These are phyloP conservation scores for Backusella luteola DNA, from an alignment of 192 early-diverging fungal species.

Conservation along the genomic window DNA sequence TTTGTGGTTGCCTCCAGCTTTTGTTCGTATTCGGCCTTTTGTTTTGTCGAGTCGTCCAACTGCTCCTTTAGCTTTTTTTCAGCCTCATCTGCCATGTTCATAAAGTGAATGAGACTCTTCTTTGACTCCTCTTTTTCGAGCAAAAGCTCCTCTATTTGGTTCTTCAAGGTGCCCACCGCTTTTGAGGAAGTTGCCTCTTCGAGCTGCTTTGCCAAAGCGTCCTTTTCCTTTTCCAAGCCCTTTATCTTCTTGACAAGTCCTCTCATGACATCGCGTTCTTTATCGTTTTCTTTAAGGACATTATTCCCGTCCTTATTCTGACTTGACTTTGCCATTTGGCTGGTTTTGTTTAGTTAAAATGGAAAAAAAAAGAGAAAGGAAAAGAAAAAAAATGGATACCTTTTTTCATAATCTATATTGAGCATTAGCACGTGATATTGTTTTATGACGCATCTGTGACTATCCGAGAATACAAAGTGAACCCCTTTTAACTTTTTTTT, in stretches of 20 bases:
- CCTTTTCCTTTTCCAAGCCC: constrained; percentile 19
- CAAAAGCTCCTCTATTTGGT: constrained; percentile 33
- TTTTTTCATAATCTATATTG: neutral
- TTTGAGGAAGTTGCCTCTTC: constrained; percentile 20
- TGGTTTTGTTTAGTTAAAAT: neutral
- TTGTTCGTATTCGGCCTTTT: constrained; percentile 24
- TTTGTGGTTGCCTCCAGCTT: constrained; percentile 11
- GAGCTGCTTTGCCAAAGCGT: constrained; percentile 8
- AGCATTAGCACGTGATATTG: neutral
- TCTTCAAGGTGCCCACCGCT: constrained; percentile 9
- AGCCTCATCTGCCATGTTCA: constrained; percentile 33
- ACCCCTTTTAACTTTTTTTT: too few species aligned
- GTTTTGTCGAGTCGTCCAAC: constrained; percentile 17
- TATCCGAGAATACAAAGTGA: too few species aligned
- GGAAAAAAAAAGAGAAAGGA: neutral
- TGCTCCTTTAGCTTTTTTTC: constrained; percentile 16
- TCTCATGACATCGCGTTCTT: constrained; percentile 36
- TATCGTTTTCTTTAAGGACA: constrained; percentile 10
- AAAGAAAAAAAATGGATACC: neutral
- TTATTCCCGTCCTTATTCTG: neutral
- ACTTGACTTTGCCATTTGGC: neutral
- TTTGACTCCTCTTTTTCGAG: constrained; percentile 33
- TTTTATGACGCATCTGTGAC: too few species aligned
- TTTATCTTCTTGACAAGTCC: constrained; percentile 36
- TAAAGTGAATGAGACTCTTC: constrained; percentile 26